phyloP scores from a whole-genome alignment of 345 rosid genomes.

The Sisymbrium irio region DNA sequence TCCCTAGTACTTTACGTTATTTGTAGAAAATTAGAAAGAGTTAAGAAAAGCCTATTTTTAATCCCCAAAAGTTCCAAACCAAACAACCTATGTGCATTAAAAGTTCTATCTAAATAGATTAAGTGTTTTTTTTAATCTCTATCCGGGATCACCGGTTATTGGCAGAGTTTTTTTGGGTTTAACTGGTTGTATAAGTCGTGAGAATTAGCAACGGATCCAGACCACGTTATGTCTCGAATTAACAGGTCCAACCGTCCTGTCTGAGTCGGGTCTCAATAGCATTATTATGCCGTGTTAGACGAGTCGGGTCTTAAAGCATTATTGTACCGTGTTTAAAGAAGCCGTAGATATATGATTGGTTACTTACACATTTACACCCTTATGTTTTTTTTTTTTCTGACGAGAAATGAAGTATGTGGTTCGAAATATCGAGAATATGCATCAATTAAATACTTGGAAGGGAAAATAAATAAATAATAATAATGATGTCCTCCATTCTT shows the following conservation, averaged over 20 bases:
- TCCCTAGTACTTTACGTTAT: not conserved
- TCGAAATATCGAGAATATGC: not conserved
- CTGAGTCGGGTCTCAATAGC: not conserved
- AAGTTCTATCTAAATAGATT: not conserved
- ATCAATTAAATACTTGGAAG: not conserved
- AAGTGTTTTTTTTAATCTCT: not conserved
- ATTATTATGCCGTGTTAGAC: not conserved
- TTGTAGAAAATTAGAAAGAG: not conserved
- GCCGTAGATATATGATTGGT: not conserved
- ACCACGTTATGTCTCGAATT: not conserved
- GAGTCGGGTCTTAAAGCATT: not conserved
- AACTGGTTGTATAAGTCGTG: not conserved
- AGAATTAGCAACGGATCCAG: not conserved
- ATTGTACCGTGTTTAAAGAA: not conserved
- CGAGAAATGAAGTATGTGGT: constrained; percentile 4
- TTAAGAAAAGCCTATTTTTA: not conserved
- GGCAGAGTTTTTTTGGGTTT: not conserved
- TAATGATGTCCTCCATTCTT: not conserved
- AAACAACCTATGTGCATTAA: not conserved
- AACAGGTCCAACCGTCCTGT: not conserved
- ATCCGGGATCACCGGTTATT: not conserved
- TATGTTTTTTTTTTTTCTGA: not conserved
- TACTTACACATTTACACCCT: not conserved
- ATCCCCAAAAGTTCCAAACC: not conserved
- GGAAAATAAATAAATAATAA: not conserved